These are phyloP conservation scores for Diutina mesorugosa DNA, from an alignment of 1,139 yeast species.

Conservation along the genomic window DNA sequence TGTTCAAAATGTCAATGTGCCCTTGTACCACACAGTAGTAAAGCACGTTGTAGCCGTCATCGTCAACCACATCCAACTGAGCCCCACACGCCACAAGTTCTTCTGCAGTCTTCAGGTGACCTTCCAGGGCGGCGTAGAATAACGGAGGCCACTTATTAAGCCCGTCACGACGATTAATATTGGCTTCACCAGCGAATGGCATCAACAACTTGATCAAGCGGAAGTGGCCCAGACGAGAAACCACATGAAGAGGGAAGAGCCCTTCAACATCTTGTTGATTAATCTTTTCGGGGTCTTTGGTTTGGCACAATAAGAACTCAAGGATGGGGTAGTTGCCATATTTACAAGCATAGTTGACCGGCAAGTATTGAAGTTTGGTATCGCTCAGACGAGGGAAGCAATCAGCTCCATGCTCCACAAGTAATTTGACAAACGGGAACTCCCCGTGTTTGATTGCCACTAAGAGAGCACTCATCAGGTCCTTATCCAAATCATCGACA, in stretches of 20 bases:
- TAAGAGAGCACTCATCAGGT: conserved; percentile 69
- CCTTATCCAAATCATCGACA: conserved; percentile 49
- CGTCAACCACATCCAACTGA: conserved; percentile 60
- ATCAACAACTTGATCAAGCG: conserved; percentile 56
- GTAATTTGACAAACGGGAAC: conserved; percentile 34
- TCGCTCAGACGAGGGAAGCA: conserved; percentile 43
- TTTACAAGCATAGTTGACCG: conserved; percentile 83
- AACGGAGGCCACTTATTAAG: conserved; percentile 91
- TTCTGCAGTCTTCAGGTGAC: conserved; percentile 59
- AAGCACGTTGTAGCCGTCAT: conserved; percentile 69
- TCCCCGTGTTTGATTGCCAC: conserved; percentile 66
- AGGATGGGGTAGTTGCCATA: conserved; percentile 68
- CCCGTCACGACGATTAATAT: conserved; percentile 55
- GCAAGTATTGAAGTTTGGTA: conserved; percentile 50
- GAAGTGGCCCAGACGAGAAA: conserved; percentile 72
- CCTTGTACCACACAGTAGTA: conserved; percentile 95
- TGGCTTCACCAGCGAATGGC: conserved; percentile 59
- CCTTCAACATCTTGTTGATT: conserved; percentile 77
- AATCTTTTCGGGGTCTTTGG: conserved; percentile 13
- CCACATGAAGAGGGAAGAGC: conserved; percentile 75
- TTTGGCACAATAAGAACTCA: conserved; percentile 34
- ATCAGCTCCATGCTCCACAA: conserved; percentile 36
- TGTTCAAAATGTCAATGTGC: conserved; percentile 65
- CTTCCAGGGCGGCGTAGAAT: conserved; percentile 82
- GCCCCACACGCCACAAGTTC: conserved; percentile 69